Evolutionary conservation across 2,329 filamentous ascomycete species (phyloP).

Genomic region (Exophiala aquamarina): DNA sequence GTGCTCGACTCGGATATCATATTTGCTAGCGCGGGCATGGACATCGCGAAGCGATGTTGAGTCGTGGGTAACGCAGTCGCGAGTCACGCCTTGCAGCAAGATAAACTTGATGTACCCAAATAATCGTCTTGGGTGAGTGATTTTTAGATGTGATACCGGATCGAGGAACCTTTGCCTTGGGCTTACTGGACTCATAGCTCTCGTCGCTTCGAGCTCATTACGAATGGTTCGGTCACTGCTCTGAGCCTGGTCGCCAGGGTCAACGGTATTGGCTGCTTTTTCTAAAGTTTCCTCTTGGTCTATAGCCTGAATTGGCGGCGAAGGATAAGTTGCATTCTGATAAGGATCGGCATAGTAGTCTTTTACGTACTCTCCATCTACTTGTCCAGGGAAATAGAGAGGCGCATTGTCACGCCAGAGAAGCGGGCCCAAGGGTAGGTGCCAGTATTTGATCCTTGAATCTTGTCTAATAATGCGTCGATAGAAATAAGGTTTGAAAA

Average conservation of each 20-base stretch:
- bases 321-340: neutral
- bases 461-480: conserved; percentile 36
- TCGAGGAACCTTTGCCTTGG: conserved; percentile 10
- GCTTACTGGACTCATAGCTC: conserved; percentile 5
- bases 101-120: conserved; percentile 11
- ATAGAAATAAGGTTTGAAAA: conserved; percentile 40
- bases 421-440: conserved; percentile 40
- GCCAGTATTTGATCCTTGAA: conserved; percentile 33
- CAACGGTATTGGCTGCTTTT: conserved; percentile 4
- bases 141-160: conserved; percentile 9
- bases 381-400: conserved; percentile 42
- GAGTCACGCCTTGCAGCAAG: conserved; percentile 36
- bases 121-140: conserved; percentile 4
- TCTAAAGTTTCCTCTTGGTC: neutral
- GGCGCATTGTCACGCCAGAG: conserved; percentile 40
- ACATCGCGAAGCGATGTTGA: conserved; percentile 39
- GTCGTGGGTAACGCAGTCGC: conserved; percentile 43
- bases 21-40: conserved; percentile 42
- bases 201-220: no score
- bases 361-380: conserved; percentile 30
- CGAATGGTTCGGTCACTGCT: conserved; percentile 12
- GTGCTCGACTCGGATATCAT: conserved; percentile 50
- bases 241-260: conserved; percentile 2
- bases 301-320: neutral
- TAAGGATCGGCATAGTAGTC: conserved; percentile 23